phyloP scores from a whole-genome alignment of 2,329 filamentous ascomycete genomes.

The Cladophialophora chaetospira region DNA sequence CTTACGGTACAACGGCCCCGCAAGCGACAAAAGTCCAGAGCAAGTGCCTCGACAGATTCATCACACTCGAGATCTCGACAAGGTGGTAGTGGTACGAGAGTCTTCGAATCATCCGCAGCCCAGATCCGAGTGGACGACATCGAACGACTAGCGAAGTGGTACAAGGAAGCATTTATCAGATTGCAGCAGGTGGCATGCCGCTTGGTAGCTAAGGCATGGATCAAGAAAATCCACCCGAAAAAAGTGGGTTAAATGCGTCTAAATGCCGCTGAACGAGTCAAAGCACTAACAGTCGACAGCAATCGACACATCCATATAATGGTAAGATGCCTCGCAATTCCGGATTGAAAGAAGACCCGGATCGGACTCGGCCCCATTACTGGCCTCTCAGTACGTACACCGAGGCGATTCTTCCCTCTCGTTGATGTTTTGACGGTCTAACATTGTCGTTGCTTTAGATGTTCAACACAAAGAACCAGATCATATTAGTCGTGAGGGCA shows the following conservation, averaged over 20 bases:
- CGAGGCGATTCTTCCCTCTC: background rate
- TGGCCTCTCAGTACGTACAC: conserved; percentile 29
- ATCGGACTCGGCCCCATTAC: conserved; percentile 47
- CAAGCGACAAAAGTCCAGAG: conserved; percentile 24
- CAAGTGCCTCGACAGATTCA: conserved; percentile 1
- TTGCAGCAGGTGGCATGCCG: conserved; percentile 52
- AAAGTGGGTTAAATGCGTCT: conserved; percentile 35
- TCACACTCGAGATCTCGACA: conserved; percentile 27
- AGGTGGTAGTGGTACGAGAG: conserved; percentile 39
- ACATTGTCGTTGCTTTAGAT: conserved; percentile 43
- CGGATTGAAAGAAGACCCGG: conserved; percentile 40
- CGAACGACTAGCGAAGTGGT: conserved; percentile 43
- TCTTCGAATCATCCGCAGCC: conserved; percentile 27
- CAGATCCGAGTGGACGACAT: conserved; percentile 42
- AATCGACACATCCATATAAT: conserved; percentile 53
- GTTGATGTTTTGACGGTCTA: background rate
- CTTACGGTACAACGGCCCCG: conserved; percentile 17
- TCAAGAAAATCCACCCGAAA: conserved; percentile 50
- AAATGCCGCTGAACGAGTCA: background rate
- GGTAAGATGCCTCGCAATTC: conserved; percentile 45
- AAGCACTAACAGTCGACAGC: conserved; percentile 29
- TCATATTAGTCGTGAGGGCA: conserved; percentile 51
- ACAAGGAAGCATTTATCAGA: conserved; percentile 44
- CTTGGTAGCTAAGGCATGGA: conserved; percentile 48
- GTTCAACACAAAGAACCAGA: conserved; percentile 54